A percentile compares a stretch with the other conserved stretches of the same genome.
phyloP scores from a whole-genome alignment of 345 rosid genomes.

The Linum usitatissimum region DNA sequence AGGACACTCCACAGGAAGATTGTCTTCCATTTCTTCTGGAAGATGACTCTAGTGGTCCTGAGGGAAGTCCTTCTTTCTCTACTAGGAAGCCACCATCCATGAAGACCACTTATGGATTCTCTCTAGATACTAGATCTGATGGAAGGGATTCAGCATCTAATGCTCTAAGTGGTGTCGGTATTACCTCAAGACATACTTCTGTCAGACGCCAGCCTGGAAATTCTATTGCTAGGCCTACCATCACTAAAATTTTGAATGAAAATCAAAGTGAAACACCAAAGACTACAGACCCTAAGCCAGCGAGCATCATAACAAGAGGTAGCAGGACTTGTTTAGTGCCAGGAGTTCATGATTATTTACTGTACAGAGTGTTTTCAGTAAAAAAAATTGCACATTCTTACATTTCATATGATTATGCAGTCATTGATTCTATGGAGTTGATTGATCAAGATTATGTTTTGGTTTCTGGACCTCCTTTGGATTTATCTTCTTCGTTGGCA shows the following conservation, averaged over 20 bases:
- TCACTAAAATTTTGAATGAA: constrained; percentile 29
- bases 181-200: constrained; percentile 31
- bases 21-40: constrained; percentile 77
- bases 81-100: constrained; percentile 36
- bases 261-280: constrained; percentile 32
- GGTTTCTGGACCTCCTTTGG: constrained; percentile 75
- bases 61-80: constrained; percentile 58
- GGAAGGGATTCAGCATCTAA: constrained; percentile 35
- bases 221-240: constrained; percentile 31
- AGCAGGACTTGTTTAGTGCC: constrained; percentile 10
- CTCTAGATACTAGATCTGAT: constrained; percentile 32
- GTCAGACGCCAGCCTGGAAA: constrained; percentile 28
- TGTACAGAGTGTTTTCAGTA: constrained; percentile 1
- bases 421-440: constrained; percentile 59
- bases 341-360: constrained; percentile 7
- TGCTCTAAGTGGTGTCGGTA: constrained; percentile 28
- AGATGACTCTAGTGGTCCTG: constrained; percentile 69
- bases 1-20: constrained; percentile 69
- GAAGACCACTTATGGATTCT: constrained; percentile 43
- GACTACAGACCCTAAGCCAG: constrained; percentile 36
- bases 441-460: constrained; percentile 88
- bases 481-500: constrained; percentile 44
- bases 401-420: constrained; percentile 26
- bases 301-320: constrained; percentile 43
- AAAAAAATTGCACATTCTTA: constrained; percentile 1